phyloP scores from a whole-genome alignment of 495 filamentous ascomycete species.

The Hypoxylon lienhwacheense region DNA sequence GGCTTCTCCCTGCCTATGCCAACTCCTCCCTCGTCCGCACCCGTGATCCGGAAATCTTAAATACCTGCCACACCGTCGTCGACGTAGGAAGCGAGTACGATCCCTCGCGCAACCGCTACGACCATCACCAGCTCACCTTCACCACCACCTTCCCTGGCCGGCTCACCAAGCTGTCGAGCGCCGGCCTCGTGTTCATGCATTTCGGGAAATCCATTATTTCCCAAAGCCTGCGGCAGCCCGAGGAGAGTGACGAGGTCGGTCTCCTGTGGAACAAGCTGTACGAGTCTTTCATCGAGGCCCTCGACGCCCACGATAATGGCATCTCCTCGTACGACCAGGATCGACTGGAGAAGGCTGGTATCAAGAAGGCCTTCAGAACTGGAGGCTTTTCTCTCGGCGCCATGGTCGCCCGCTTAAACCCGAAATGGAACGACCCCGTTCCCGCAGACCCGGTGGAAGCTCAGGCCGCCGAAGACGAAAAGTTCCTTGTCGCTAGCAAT shows the following conservation, averaged over 20 bases:
- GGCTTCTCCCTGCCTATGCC: conserved; percentile 79
- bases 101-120: conserved; percentile 72
- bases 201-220: conserved; percentile 84
- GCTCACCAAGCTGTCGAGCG: conserved; percentile 85
- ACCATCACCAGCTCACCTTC: conserved; percentile 97
- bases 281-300: conserved; percentile 88
- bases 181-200: conserved; percentile 93
- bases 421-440: conserved; percentile 61
- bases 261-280: conserved; percentile 88
- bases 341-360: conserved; percentile 60
- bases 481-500: conserved; percentile 71
- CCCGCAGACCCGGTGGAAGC: conserved; percentile 55
- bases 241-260: conserved; percentile 65
- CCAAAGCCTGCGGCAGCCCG: conserved; percentile 54
- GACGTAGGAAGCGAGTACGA: conserved; percentile 94
- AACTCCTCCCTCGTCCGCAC: conserved; percentile 78
- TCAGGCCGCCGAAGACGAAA: conserved; percentile 76
- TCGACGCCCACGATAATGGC: conserved; percentile 98
- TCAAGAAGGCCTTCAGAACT: conserved; percentile 79
- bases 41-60: conserved; percentile 76
- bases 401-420: conserved; percentile 82
- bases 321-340: conserved; percentile 75
- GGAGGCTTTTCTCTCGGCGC: conserved; percentile 80
- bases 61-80: conserved; percentile 88
- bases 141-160: conserved; percentile 71